These are phyloP conservation scores for Paecilomyces sp. DNA, from an alignment of 2,329 filamentous ascomycete species.

Conservation along the genomic window DNA sequence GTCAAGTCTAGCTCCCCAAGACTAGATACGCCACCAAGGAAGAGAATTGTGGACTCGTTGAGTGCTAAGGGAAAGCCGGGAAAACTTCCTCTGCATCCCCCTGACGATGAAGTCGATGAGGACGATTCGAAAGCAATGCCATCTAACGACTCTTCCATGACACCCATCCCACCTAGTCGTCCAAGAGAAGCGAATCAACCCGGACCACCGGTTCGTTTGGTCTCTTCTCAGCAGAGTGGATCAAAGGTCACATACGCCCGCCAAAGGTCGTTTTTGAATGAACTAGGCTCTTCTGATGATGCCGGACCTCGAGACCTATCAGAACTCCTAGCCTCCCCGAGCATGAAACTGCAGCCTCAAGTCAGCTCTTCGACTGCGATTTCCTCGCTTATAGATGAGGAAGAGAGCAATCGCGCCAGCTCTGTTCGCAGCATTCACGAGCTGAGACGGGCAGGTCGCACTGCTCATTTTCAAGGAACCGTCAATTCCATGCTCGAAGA, in stretches of 20 bases:
- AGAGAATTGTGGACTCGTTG: not conserved
- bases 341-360: not conserved
- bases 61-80: conserved; percentile 1
- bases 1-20: not conserved
- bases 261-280: conserved; percentile 53
- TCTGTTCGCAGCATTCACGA: conserved; percentile 55
- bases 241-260: conserved; percentile 53
- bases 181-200: not conserved
- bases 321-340: not conserved
- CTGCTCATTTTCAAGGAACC: conserved; percentile 49
- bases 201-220: not conserved
- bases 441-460: conserved; percentile 51
- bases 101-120: conserved; percentile 9
- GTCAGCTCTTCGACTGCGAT: not conserved
- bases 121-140: conserved; percentile 2
- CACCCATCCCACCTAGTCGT: not conserved
- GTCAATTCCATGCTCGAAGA: conserved; percentile 53
- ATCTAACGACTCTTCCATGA: conserved; percentile 3
- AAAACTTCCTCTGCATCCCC: conserved; percentile 23
- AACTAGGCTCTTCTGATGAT: conserved; percentile 26
- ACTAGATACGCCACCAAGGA: not conserved
- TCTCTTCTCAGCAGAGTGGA: conserved; percentile 20
- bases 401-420: conserved; percentile 37
- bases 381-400: conserved; percentile 28
- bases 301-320: conserved; percentile 3